Conservation (phyloP, 306 rosid genomes). For the Cucumis hystrix region DNA sequence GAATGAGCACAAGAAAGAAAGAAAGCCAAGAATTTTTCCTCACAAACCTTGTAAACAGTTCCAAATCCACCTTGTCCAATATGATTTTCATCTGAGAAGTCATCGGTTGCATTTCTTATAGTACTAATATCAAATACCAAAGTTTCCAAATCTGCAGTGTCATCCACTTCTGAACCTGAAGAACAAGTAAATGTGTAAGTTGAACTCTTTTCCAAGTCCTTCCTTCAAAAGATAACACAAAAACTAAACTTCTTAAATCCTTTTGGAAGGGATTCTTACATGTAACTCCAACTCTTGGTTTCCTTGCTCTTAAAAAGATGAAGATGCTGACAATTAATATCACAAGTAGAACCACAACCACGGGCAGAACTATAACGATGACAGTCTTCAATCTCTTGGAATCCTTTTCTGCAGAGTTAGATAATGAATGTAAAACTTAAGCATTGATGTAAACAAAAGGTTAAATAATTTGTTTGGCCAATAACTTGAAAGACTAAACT, state of each 20-base stretch:
- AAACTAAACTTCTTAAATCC: neutral
- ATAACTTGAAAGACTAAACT: neutral
- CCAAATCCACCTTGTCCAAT: conserved; percentile 42
- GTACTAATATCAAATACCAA: conserved; percentile 10
- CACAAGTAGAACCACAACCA: neutral
- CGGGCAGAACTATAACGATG: neutral
- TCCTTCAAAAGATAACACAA: neutral
- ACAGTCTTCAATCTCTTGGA: neutral
- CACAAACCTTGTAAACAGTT: conserved; percentile 29
- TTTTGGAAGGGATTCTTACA: neutral
- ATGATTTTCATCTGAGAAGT: conserved; percentile 24
- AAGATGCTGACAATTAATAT: neutral
- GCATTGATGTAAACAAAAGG: neutral
- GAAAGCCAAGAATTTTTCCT: neutral
- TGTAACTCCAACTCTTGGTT: neutral
- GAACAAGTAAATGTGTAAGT: neutral
- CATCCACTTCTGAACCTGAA: neutral
- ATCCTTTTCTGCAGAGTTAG: neutral
- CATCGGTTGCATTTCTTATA: conserved; percentile 18
- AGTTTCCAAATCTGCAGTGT: neutral
- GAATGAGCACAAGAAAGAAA: neutral
- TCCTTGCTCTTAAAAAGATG: neutral
- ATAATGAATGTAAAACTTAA: neutral
- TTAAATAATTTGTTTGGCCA: neutral
- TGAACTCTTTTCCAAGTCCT: neutral